Conservation (phyloP, 2,329 filamentous ascomycete genomes). For the Coniochaeta sp. region DNA sequence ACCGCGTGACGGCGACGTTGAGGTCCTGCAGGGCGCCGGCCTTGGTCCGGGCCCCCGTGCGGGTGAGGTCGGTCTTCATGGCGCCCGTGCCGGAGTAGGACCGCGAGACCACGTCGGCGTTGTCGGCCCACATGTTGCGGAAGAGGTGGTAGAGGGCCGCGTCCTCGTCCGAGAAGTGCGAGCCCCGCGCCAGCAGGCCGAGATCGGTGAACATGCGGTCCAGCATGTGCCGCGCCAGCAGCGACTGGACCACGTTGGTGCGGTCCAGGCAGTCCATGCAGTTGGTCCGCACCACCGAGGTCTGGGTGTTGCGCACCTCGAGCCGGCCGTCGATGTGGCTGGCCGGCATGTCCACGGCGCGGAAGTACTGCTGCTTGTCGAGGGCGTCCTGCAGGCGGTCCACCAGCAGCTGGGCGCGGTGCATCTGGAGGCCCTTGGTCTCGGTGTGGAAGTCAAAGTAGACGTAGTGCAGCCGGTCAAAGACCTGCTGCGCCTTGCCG, state of each 20-base stretch:
- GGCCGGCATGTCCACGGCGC: constrained; percentile 74
- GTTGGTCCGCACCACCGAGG: constrained; percentile 89
- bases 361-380: constrained; percentile 80
- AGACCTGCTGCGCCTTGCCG: constrained; percentile 43
- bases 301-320: constrained; percentile 75
- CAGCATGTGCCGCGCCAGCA: constrained; percentile 84
- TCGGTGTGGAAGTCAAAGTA: constrained; percentile 99
- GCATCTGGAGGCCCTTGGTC: constrained; percentile 90
- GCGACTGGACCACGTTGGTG: constrained; percentile 96
- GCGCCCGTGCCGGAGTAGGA: constrained; percentile 94
- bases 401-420: constrained; percentile 80
- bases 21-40: constrained; percentile 79
- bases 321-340: constrained; percentile 52
- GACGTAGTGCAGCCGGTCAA: constrained; percentile 86
- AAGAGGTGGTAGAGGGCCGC: constrained; percentile 80
- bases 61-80: constrained; percentile 95
- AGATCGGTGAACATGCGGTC: constrained; percentile 83
- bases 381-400: constrained; percentile 74
- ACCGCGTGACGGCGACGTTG: constrained; percentile 81
- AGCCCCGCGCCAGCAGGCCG: constrained; percentile 68
- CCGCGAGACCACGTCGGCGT: constrained; percentile 88
- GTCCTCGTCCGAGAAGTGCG: constrained; percentile 71
- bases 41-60: constrained; percentile 84
- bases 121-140: constrained; percentile 97
- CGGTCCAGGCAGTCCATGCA: constrained; percentile 99